These are phyloP conservation scores for Pyronema omphalodes DNA, from an alignment of 495 filamentous ascomycete genomes.

Conservation along the genomic window DNA sequence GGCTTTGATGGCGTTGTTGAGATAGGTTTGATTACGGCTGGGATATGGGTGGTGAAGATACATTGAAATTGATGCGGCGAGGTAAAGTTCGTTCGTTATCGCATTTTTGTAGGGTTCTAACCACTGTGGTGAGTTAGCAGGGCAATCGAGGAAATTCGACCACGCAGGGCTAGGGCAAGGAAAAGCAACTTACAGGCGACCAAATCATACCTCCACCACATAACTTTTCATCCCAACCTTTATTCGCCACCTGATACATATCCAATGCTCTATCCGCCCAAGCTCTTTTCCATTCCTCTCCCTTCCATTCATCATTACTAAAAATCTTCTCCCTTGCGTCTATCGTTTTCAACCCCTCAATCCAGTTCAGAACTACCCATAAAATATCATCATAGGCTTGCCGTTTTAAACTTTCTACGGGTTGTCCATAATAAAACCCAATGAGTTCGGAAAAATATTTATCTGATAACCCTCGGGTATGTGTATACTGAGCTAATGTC, in stretches of 20 bases:
- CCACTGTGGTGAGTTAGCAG: conserved; percentile 15
- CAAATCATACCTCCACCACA: conserved; percentile 88
- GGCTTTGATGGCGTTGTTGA: conserved; percentile 52
- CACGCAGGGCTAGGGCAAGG: background rate
- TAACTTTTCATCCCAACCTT: conserved; percentile 64
- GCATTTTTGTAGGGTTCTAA: conserved; percentile 86
- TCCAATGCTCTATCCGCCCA: conserved; percentile 76
- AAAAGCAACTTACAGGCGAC: conserved; percentile 37
- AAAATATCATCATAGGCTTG: conserved; percentile 93
- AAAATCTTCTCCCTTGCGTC: conserved; percentile 4
- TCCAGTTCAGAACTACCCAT: conserved; percentile 34
- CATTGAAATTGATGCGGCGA: conserved; percentile 71
- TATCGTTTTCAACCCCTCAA: conserved; percentile 14
- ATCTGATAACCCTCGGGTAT: conserved; percentile 27
- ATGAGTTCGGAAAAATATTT: conserved; percentile 60
- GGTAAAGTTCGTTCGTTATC: conserved; percentile 85
- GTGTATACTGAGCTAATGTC: conserved; percentile 35
- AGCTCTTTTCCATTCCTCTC: conserved; percentile 50
- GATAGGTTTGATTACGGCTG: conserved; percentile 45
- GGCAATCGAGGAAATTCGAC: too few relatives aligned
- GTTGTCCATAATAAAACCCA: conserved; percentile 73
- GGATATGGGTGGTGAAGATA: conserved; percentile 82
- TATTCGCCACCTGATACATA: conserved; percentile 67
- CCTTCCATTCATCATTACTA: conserved; percentile 42
- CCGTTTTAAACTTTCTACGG: conserved; percentile 51